Base-by-base conservation (phyloP, 768 basidiomycete genomes). In the Lactarius tabidus region DNA sequence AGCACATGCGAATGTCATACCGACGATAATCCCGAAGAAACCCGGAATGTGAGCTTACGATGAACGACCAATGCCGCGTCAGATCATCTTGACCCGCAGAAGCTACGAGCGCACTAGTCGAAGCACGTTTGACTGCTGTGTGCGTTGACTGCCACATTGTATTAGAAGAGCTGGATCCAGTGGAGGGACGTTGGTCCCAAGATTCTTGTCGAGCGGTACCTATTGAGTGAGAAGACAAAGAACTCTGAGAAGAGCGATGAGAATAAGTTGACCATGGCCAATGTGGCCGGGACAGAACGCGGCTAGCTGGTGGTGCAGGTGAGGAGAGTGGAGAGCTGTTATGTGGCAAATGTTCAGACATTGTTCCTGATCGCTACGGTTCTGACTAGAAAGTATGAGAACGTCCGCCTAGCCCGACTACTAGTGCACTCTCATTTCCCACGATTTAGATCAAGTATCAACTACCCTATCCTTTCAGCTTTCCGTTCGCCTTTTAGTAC, bases 21-120 rank as follows among this genome's bases (percentile, higher is more conserved):
- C 2, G 8, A 41, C 28, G 59, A n/a, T 8, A 7, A 1, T 9
- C 5, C 5, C 36, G 20, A 59, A 48, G 26, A 17, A 41, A 35
- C 20, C 17, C 39, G 52, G 43, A 48, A 72, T 51, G 17, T 28
- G 35, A 26, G 18, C 80, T 70, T 71, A 85, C 88, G 69, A 81
- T 82, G 70, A 87, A 86, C 4, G 83, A 79, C 87, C 87, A 88
- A 68, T 89, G 86, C 39, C 83, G 77, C 17, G 81, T 86, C 9
- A 79, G 77, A 23, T 83, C 80, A 26, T 82, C 80, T 60, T 77
- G 78, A n/a, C 57, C 62, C 28, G 71, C 54, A 56, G 71, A 66
- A 48, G 69, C 62, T 39, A 67, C 57, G 8, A 39, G 28, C 51
- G 67, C 26, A 63, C 63, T 18, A 53, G 67, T 62, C 38, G 57